Evolutionary conservation across 192 early-diverging fungal genomes (phyloP), one percentile per base, ranked within the genome.

Genomic region (Funneliformis geosporum): DNA sequence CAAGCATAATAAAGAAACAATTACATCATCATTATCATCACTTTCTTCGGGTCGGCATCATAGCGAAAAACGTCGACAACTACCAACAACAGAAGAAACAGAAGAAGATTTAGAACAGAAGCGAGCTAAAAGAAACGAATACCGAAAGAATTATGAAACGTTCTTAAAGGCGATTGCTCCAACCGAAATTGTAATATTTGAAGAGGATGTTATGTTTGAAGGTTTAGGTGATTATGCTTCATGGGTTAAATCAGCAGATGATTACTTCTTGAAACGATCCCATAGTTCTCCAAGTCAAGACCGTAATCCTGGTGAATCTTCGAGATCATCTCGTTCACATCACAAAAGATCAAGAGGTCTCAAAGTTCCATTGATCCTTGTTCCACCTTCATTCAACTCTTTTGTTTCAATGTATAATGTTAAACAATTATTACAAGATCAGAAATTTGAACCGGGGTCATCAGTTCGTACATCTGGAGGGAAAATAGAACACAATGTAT

Each of bases 331-430:
- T 3, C 50, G 50, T 55, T 55, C 50, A 21, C 50, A 55, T 55
- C 50, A 55, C 50, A 55, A 55, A 18, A 18, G 21, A 55, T 55
- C 50, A 55, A 55, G 5, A 55, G 5, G 50, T 21, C 16, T 18
- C 16, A 55, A 55, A 21, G 50, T 55, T 55, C 50, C 50, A 6
- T 55, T 55, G 18, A 55, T 55, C 18, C 18, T 55, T 55, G 50
- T 55, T 11, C 50, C 50, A 18, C 50, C 50, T 55, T 55, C 50
- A 55, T 55, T 55, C 50, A 55, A 21, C 21, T 90, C 96, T 1
- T 89, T 94, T 82, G 67, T 98, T 60, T 96, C 92, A 40, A 87
- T 97, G 86, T 95, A 92, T 84, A 98, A 98, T 84, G 91, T 95
- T 64, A 92, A 94, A 82, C 84, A 92, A 44, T 94, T 98, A 67